Evolutionary conservation across 2,329 filamentous ascomycete genomes (phyloP), one percentile per base, ranked within the genome.

Genomic region (Leptographium wingfieldii): DNA sequence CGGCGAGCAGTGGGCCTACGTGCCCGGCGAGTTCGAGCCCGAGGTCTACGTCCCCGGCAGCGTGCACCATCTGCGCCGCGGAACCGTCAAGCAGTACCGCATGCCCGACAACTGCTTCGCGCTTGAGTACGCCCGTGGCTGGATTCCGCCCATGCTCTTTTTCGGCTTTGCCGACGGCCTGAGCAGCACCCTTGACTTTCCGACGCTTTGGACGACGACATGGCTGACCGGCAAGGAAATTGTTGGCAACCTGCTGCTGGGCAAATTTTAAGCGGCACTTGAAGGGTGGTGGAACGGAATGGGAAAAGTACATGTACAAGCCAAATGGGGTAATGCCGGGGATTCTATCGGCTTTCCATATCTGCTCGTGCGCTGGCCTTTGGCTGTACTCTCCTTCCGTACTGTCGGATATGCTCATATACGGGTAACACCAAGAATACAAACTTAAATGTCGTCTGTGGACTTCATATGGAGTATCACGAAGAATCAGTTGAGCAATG

Each of bases 61-160:
- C 66, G 80, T 90, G 65, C 86, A 94, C 76, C 84, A 89, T 77
- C 77, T 92, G 66, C 77, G 67, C 64, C 81, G 88, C 63, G 88
- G 88, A 66, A 74, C 77, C 61, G 86, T 86, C 62, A 90, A 90
- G 80, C 89, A 94, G 80, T 92, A 92, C 76, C 84, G 82, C 75
- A 90, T 92, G 86, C 83, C 87, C 63, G 80, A 81, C 61, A 77
- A 75, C 62, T 91, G 87, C 77, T 92, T 90, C 73, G 89, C 89
- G 58, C 79, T 94, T 66, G 89, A 92, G 78, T 89, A 92, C 73
- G 88, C 88, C 55, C 79, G 86, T 66, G 90, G 91, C 64, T 95
- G 90, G 89, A 95, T 96, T 73, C 91, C 91, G 55, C 88, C 88
- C 61, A 95, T 96, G 91, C 77, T 96, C 57, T 87, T 88, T 72